Evolutionary conservation across 2,329 filamentous ascomycete genomes (phyloP), one percentile per base, ranked within the genome.

Genomic region (Aspergillus viridinutans): DNA sequence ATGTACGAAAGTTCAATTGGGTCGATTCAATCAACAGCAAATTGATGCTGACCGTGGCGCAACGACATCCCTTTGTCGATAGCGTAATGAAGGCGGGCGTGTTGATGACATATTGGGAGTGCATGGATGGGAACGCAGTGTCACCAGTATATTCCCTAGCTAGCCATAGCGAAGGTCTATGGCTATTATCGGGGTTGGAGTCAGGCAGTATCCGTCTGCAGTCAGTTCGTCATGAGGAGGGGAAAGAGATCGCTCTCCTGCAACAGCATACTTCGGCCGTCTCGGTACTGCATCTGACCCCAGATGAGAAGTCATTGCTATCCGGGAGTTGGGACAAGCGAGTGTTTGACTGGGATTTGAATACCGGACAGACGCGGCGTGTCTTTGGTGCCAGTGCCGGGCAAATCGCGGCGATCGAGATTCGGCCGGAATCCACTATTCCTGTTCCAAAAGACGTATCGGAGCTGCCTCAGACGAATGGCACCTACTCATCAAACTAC

Each of bases 241-340:
- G 94, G 10, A 96, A 92, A 71, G 85, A 90, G 52, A 95, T 99
- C 55, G 83, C 86, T 8, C 88, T 87, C 35, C 79, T 99, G 23
- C 87, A 88, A 59, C 85, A 89, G 63, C 94, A 99, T 71, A 91
- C 87, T 1, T 96, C 92, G 49, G 93, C 94, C 0, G 94, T 99
- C 20, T 96, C 92, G 21, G 90, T 95, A 4, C 76, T 99, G 57
- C 87, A 85, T 9, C 78, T 99, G 12, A 85, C 90, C 0, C 85
- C 89, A 4, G 92, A 97, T 64, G 94, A 99, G 76, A 87, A 83
- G 67, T 92, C 88, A 42, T 84, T 97, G 3, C 75, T 99, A 8
- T 97, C 92, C 35, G 94, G 94, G 3, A 93, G 92, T 71, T 99
- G 94, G 94, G 94, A 99, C 74, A 97, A 96, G 76, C 89, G 85